Conservation (phyloP, 148 eudicot genomes). For the Rhododendron ovatum region DNA sequence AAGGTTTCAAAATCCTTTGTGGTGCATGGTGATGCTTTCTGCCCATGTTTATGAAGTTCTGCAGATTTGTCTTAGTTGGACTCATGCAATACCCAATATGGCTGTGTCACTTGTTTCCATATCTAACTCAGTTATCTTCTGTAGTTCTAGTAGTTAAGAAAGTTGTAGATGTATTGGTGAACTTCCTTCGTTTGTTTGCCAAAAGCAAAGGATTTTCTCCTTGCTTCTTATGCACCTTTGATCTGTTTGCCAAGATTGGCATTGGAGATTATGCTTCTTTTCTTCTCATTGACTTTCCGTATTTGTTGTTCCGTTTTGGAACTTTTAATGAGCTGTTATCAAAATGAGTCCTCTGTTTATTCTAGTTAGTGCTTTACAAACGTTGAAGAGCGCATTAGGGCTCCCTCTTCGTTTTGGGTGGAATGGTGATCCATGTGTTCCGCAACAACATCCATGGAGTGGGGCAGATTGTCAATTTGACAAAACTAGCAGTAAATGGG, state of each 20-base stretch:
- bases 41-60: neutral
- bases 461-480: slow-evolving; percentile 93
- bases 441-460: slow-evolving; percentile 96
- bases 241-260: neutral
- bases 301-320: neutral
- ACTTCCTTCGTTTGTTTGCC: neutral
- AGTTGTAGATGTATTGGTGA: neutral
- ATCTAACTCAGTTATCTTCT: neutral
- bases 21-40: neutral
- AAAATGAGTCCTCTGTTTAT: slow-evolving; percentile 1
- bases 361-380: slow-evolving; percentile 73
- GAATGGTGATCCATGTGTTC: slow-evolving; percentile 99
- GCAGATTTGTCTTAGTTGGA: neutral
- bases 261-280: neutral
- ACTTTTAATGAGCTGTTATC: neutral
- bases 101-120: neutral
- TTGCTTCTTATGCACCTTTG: neutral
- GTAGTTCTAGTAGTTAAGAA: neutral
- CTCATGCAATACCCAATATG: neutral
- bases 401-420: slow-evolving; percentile 98
- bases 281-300: slow-evolving; percentile 3
- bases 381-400: slow-evolving; percentile 61
- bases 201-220: neutral
- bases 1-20: neutral
- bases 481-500: slow-evolving; percentile 51